Base-by-base conservation (phyloP, 164 flowering plant species). In the Buxus sempervirens region DNA sequence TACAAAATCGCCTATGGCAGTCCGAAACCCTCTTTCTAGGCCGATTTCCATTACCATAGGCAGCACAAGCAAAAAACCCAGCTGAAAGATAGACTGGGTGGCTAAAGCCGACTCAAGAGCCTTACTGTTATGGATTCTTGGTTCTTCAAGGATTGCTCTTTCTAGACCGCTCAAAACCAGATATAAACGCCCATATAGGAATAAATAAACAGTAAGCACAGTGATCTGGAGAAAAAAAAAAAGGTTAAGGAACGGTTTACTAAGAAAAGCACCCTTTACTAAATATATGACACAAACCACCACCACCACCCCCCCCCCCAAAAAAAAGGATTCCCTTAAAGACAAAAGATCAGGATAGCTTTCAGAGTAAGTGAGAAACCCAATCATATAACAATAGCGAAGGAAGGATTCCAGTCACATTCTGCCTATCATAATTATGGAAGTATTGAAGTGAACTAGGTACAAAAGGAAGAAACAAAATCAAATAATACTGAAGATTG, bases 21-120 rank as follows among this genome's bases (percentile, higher is more conserved):
- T 82, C 7, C 90, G 91, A 45, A 89, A 85, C 12, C 94, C 94
- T 77, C 86, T 82, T 59, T 89, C 94, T 32, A 89, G 78, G 62
- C 91, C 91, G 65, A 84, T 84, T 77, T 88, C 94, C 91, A 88
- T 88, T 32, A 88, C 82, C 91, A 86, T 87, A 4, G 94, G 94
- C 20, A 89, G 81, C 25, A 86, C 87, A 28, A 89, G 69, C 65
- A 89, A 67, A 65, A 87, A 67, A 25, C 94, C 94, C 19, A 89
- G 67, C 83, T 89, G 94, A 69, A 82, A 82, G 41, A 87, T 68
- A 70, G 87, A 82, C 63, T 82, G 91, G 38, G 88, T 66, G 16
- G 91, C 84, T 72, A 89, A 72, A 66, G 94, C 91, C 68, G 78
- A 60, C 75, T 89, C 91, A 54, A 89, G 88, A 42, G 86, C 83